Conservation (phyloP, 805 yeast genomes). For the Kurtzmaniella fragi region DNA sequence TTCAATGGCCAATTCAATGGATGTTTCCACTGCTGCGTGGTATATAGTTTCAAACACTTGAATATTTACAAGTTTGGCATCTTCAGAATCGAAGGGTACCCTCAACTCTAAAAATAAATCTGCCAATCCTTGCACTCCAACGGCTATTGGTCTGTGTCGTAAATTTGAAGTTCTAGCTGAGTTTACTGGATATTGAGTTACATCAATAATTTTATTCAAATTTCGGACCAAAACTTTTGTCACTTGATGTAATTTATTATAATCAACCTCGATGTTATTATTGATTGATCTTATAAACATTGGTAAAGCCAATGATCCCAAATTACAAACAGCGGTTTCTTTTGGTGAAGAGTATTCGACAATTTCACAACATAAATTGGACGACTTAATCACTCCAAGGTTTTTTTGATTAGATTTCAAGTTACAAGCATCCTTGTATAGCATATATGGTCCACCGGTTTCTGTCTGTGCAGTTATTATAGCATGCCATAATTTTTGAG, state of each 20-base stretch:
- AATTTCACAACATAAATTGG: constrained; percentile 92
- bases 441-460: constrained; percentile 93
- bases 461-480: constrained; percentile 91
- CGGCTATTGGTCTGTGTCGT: constrained; percentile 89
- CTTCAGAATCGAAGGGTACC: constrained; percentile 79
- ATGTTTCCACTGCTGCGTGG: constrained; percentile 87
- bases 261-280: constrained; percentile 55
- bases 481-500: constrained; percentile 88
- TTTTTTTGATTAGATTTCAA: constrained; percentile 85
- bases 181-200: constrained; percentile 77
- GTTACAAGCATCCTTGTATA: constrained; percentile 91
- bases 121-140: constrained; percentile 97
- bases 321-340: constrained; percentile 93
- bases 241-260: constrained; percentile 67
- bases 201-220: constrained; percentile 78
- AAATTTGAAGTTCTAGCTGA: constrained; percentile 72
- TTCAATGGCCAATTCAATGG: constrained; percentile 69
- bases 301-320: constrained; percentile 89
- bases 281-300: constrained; percentile 54
- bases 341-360: constrained; percentile 89
- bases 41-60: constrained; percentile 94
- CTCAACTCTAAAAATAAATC: constrained; percentile 79
- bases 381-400: constrained; percentile 86
- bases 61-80: constrained; percentile 69
- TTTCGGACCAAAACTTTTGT: constrained; percentile 75